These are phyloP conservation scores for Ophiocordyceps sinensis DNA, from an alignment of 2,329 filamentous ascomycete species.

Conservation along the genomic window DNA sequence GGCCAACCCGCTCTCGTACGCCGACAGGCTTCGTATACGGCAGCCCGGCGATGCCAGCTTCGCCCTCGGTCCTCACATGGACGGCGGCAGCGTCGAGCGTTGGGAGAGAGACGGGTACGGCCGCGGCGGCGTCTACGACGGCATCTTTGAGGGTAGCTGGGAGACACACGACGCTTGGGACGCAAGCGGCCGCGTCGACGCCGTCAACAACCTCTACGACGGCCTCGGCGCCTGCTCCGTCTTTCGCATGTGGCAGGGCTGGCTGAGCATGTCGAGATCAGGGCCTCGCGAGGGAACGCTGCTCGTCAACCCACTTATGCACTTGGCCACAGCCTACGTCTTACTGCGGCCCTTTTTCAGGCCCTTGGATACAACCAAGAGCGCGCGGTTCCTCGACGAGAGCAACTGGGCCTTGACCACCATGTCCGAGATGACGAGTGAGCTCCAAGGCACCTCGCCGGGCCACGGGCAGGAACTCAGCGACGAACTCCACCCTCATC, in stretches of 20 bases:
- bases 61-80: conserved; percentile 57
- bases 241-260: conserved; percentile 83
- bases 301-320: conserved; percentile 65
- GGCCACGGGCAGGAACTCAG: conserved; percentile 59
- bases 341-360: conserved; percentile 76
- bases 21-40: conserved; percentile 57
- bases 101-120: conserved; percentile 62
- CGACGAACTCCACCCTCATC: conserved; percentile 54
- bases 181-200: conserved; percentile 50
- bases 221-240: conserved; percentile 71
- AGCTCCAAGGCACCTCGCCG: conserved; percentile 56
- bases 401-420: conserved; percentile 46
- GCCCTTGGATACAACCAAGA: conserved; percentile 19
- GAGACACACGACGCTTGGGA: conserved; percentile 77
- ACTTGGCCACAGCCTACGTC: conserved; percentile 63
- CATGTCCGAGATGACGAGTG: conserved; percentile 31
- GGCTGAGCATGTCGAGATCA: conserved; percentile 66
- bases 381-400: conserved; percentile 27
- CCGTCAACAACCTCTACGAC: conserved; percentile 62
- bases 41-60: conserved; percentile 57
- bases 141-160: conserved; percentile 62
- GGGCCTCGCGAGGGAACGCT: conserved; percentile 66
- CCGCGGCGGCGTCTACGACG: conserved; percentile 52
- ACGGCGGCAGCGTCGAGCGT: conserved; percentile 60
- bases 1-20: conserved; percentile 48